Evolutionary conservation across 768 basidiomycete species (phyloP), one percentile per base, ranked within the genome.

Genomic region (Lactarius hatsudake): DNA sequence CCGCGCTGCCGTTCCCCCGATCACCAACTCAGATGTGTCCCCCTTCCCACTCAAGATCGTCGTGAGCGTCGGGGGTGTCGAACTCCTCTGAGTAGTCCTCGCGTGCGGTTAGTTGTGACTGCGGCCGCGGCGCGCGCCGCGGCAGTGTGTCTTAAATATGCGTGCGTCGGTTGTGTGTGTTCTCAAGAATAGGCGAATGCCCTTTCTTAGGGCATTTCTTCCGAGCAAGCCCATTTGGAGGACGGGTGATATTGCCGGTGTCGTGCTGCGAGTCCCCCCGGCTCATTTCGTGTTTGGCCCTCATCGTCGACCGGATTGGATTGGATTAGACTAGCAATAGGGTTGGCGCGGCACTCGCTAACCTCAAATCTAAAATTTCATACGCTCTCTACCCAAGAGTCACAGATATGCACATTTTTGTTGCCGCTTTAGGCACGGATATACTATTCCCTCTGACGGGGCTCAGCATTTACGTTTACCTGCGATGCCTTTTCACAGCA

Each of bases 41-140:
- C 92, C 92, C 0, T 94, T 94, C 72, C 92, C 92, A 2, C 82
- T 91, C 43, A 84, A 85, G 67, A 85, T 94, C 43, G 73, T 76
- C 5, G 90, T 92, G 59, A 87, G 81, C 66, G 80, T 93, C 34
- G 90, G 87, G 5, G 89, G 87, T 12, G 74, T 82, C 18, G 89
- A 91, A 73, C 79, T 91, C 23, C 83, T 79, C 2, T 82, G 51
- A 61, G 28, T 34, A n/a, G 85, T 83, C 83, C 10, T 20, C 81
- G 82, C 83, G 12, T 51, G 48, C 48, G 48, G 48, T 3, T 51
- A n/a, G 48, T 12, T 26, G 48, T 26, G 12, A 13, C 48, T n/a
- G 10, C n/a, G 51, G 51, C 51, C 13, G 51, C 23, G 6, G 36
- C 36, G 12, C 36, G 2, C 36, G 12, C 36, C 12, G 36, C 36